A percentile compares a stretch with the other conserved stretches of the same genome.
Evolutionary conservation across 345 rosid genomes (phyloP).

Genomic region (Lepidium didymum): DNA sequence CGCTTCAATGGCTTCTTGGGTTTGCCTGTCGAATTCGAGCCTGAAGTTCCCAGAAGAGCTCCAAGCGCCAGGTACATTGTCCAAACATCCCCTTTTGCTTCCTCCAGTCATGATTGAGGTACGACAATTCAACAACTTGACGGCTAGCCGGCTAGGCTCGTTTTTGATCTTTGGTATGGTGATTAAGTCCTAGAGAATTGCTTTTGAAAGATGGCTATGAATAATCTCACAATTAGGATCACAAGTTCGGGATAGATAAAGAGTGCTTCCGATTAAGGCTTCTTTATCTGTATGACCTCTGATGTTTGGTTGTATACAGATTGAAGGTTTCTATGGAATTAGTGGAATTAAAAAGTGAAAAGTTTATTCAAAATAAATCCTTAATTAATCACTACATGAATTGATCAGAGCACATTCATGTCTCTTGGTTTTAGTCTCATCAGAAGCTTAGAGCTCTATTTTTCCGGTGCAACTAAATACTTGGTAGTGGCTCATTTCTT

Average conservation of each 20-base stretch:
- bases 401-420: background rate
- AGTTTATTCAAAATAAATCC: background rate
- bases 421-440: background rate
- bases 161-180: background rate
- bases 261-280: background rate
- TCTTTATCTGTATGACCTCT: background rate
- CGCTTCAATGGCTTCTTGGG: conserved; percentile 91
- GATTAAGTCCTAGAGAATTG: background rate
- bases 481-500: background rate
- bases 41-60: conserved; percentile 71
- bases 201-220: background rate
- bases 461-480: background rate
- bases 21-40: conserved; percentile 86
- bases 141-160: background rate
- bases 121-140: background rate
- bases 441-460: background rate
- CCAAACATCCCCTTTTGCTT: background rate
- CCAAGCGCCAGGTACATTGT: conserved; percentile 82
- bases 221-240: background rate
- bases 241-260: background rate
- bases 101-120: background rate
- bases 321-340: background rate
- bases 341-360: background rate
- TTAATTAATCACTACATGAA: background rate
- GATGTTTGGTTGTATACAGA: background rate